phyloP scores from a whole-genome alignment of 371 early-diverging fungal species.

The Mortierella polycephala region DNA sequence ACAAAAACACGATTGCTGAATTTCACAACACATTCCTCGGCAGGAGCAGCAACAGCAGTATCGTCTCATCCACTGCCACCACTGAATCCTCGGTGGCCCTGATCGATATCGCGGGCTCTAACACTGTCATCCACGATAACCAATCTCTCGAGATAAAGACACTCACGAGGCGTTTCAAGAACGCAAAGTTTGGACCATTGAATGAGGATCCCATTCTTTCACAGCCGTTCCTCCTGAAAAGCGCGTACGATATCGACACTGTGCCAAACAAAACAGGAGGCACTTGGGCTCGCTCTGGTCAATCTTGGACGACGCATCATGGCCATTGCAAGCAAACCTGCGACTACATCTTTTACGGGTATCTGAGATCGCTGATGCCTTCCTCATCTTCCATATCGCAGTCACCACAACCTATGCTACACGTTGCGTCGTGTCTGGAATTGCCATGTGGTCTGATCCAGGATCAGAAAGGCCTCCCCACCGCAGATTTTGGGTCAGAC shows the following conservation, averaged over 20 bases:
- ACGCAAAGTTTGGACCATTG: constrained; percentile 12
- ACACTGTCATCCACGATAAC: no score
- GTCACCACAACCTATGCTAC: background rate
- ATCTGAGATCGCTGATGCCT: background rate
- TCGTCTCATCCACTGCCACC: no score
- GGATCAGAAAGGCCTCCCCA: constrained; percentile 10
- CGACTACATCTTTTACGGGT: constrained; percentile 43
- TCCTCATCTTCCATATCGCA: background rate
- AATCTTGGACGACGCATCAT: constrained; percentile 38
- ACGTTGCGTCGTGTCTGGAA: constrained; percentile 17
- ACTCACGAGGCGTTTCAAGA: background rate
- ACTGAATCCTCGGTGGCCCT: no score
- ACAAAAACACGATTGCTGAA: no score
- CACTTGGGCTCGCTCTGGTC: background rate
- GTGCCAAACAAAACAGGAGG: background rate
- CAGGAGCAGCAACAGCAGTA: no score
- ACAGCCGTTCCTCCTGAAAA: constrained; percentile 17
- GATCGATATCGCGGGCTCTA: no score
- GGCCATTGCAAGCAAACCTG: constrained; percentile 8
- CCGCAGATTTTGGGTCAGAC: constrained; percentile 33
- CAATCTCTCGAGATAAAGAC: no score
- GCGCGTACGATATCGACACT: constrained; percentile 17
- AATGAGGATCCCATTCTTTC: background rate
- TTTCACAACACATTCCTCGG: no score
- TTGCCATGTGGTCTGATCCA: constrained; percentile 21